phyloP scores from a whole-genome alignment of 495 filamentous ascomycete species.

The Penicillium lividum region DNA sequence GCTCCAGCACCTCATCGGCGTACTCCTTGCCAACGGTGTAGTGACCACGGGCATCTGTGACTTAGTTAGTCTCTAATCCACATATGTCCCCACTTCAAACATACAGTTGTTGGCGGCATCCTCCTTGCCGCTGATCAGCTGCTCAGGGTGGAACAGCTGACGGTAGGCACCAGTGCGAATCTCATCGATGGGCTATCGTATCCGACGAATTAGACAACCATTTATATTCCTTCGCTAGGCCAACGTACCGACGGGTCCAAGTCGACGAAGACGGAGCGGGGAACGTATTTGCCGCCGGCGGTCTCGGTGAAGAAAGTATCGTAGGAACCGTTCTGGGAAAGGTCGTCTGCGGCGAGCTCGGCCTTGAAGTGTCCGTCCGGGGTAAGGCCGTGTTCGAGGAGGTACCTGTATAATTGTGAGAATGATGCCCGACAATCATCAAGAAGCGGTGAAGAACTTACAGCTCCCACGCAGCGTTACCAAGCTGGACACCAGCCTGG shows the following conservation, averaged over 20 bases:
- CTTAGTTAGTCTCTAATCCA: slow-evolving; percentile 27
- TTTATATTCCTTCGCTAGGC: slow-evolving; percentile 6
- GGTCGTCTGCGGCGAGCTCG: slow-evolving; percentile 53
- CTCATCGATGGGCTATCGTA: slow-evolving; percentile 74
- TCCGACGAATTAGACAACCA: not conserved
- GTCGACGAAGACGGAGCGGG: slow-evolving; percentile 63
- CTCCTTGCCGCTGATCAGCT: slow-evolving; percentile 87
- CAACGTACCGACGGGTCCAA: slow-evolving; percentile 58
- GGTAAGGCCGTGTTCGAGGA: slow-evolving; percentile 86
- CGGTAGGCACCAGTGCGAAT: slow-evolving; percentile 82
- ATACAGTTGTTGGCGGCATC: slow-evolving; percentile 90
- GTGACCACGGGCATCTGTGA: slow-evolving; percentile 79
- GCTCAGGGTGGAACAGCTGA: slow-evolving; percentile 86
- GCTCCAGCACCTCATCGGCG: slow-evolving; percentile 79
- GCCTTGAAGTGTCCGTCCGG: slow-evolving; percentile 71
- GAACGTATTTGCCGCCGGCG: slow-evolving; percentile 83
- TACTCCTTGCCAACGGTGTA: slow-evolving; percentile 94
- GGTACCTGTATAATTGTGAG: slow-evolving; percentile 58
- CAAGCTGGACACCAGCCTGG: slow-evolving; percentile 91
- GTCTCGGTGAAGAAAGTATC: slow-evolving; percentile 95
- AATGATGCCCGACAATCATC: not conserved
- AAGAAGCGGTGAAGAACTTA: slow-evolving; percentile 59
- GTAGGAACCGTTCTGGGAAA: slow-evolving; percentile 67
- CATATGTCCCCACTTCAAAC: slow-evolving; percentile 1
- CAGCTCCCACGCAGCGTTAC: slow-evolving; percentile 95